Base-by-base conservation (phyloP, 2,329 filamentous ascomycete genomes). In the Sporothrix variecibatus region DNA sequence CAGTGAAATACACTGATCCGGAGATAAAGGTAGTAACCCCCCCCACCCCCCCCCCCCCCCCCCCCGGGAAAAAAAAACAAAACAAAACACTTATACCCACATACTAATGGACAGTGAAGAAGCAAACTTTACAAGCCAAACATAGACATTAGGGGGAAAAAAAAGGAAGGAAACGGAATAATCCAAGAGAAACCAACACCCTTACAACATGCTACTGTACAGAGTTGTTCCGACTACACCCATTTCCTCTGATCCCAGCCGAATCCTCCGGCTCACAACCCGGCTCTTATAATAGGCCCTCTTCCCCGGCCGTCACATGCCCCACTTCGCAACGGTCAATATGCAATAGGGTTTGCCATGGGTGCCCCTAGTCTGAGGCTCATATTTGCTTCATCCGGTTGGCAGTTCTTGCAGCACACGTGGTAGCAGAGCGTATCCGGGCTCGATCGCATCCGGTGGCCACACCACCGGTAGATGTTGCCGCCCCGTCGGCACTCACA, bases 341-440 rank as follows among this genome's bases (percentile, higher is more conserved):
- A 34, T 11, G 38, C 51, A 20, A 73, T 53, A 9, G 65, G 46
- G 26, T 38, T 40, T 3, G 65, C 51, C 60, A 73, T 38, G 11
- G 67, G n/a, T 23, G 62, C 28, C 11, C 38, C 56, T 17, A 56
- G 11, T 2, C 38, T 20, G 28, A 69, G 40, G 20, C 15, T 20
- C 38, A 56, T 31, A 23, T n/a, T 51, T 31, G 43, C 28, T 53
- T 69, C 69, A 31, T 86, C 84, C 12, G 82, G 75, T 62, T 79
- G 80, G 75, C 86, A 88, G 3, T 77, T 77, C 53, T 81, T 79
- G 77, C 87, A 89, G 70, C 87, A 83, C n/a, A 77, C 79, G 74
- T 88, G 87, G 75, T 87, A 87, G 79, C 86, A 89, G 62, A 87
- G 84, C 1, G 85, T 85, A 75, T 88, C 84, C 11, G 86, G 85